Evolutionary conservation across 768 basidiomycete species (phyloP).

Genomic region (Boletus sensibilis): DNA sequence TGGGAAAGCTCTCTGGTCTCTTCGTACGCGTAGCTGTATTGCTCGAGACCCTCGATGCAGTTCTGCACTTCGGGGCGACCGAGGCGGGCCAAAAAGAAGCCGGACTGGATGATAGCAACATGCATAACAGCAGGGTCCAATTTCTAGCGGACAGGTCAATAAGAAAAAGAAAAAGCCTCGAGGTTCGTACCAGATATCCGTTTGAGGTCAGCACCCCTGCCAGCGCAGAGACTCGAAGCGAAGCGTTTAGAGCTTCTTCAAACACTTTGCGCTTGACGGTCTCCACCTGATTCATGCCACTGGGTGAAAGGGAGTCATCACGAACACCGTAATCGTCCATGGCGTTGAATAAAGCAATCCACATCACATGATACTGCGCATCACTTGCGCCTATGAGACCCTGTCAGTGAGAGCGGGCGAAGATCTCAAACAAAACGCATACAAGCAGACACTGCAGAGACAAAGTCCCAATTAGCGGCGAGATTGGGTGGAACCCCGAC

Average conservation of each 20-base stretch:
- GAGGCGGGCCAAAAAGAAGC: constrained; percentile 75
- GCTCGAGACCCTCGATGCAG: constrained; percentile 82
- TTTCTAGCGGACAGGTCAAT: constrained; percentile 41
- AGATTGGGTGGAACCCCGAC: constrained; percentile 89
- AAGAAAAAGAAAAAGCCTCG: constrained; percentile 7
- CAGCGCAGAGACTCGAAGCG: constrained; percentile 85
- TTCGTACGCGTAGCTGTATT: constrained; percentile 87
- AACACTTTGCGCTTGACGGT: constrained; percentile 64
- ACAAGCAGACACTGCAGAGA: constrained; percentile 69
- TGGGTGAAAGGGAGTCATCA: constrained; percentile 44
- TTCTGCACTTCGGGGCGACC: constrained; percentile 80
- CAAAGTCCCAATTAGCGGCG: constrained; percentile 87
- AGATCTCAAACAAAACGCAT: constrained; percentile 19
- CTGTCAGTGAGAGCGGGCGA: background rate
- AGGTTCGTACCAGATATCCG: constrained; percentile 69
- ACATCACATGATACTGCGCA: constrained; percentile 89
- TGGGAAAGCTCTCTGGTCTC: constrained; percentile 77
- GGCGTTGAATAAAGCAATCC: constrained; percentile 80
- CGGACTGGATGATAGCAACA: constrained; percentile 81
- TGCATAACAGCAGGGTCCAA: constrained; percentile 90
- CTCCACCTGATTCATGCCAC: constrained; percentile 59
- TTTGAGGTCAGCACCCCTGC: constrained; percentile 82
- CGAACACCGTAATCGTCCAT: constrained; percentile 83
- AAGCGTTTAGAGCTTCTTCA: constrained; percentile 82
- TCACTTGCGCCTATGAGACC: constrained; percentile 65